These are phyloP conservation scores for Paxillus involutus DNA, from an alignment of 768 basidiomycete genomes.

Conservation along the genomic window DNA sequence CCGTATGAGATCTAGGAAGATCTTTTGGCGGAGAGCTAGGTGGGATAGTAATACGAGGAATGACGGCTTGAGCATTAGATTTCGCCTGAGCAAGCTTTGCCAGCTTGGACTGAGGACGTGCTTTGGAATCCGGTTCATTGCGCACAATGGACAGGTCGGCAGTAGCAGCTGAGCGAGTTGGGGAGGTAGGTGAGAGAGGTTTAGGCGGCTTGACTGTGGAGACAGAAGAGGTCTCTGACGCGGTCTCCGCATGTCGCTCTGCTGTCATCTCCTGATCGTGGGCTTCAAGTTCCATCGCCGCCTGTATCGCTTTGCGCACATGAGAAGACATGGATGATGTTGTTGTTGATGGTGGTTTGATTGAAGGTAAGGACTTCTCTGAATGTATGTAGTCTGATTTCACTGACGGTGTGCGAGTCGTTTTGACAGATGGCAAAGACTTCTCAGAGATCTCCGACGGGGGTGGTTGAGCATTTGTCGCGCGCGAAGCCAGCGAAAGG, in stretches of 20 bases:
- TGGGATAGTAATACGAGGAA: constrained; percentile 22
- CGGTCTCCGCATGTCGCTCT: constrained; percentile 9
- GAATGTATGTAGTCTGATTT: constrained; percentile 20
- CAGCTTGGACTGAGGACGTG: constrained; percentile 65
- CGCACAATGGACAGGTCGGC: constrained; percentile 8
- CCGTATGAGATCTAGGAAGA: constrained; percentile 54
- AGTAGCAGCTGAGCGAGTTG: constrained; percentile 21
- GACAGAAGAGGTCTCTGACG: constrained; percentile 16
- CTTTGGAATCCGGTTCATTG: constrained; percentile 17
- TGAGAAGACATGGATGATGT: constrained; percentile 57
- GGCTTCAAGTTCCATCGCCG: constrained; percentile 64
- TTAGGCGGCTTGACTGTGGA: constrained; percentile 24
- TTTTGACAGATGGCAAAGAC: constrained; percentile 14
- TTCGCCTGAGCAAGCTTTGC: constrained; percentile 72
- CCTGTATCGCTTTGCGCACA: constrained; percentile 63
- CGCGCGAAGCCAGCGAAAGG: constrained; percentile 28
- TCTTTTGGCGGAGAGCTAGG: constrained; percentile 29
- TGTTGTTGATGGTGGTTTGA: constrained; percentile 28
- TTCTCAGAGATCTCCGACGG: constrained; percentile 19
- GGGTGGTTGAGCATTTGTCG: constrained; percentile 14
- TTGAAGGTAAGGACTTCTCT: constrained; percentile 25
- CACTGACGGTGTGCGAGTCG: constrained; percentile 25
- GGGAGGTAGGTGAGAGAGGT: constrained; percentile 18
- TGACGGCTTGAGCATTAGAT: constrained; percentile 19
- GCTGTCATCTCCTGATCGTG: constrained; percentile 35